Evolutionary conservation across 805 yeast species (phyloP).

Genomic region (Ogataea wickerhamii): DNA sequence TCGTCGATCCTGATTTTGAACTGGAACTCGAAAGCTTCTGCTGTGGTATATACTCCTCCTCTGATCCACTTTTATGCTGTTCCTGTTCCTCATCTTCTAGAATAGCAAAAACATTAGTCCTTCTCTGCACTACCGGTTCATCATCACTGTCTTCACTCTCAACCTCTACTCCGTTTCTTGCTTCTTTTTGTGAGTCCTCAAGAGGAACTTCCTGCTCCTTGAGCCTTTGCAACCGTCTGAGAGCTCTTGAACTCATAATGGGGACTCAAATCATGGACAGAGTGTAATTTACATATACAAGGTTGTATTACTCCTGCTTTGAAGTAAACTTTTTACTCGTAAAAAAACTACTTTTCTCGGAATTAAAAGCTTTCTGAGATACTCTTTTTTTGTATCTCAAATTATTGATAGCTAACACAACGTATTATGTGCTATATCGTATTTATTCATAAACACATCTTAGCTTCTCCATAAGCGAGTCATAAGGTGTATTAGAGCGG

Average conservation of each 20-base stretch:
- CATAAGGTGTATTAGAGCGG: too few relatives aligned
- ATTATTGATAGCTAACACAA: background rate
- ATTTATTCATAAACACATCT: too few relatives aligned
- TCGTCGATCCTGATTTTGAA: constrained; percentile 14
- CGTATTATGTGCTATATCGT: too few relatives aligned
- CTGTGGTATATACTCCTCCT: constrained; percentile 2
- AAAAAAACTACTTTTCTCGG: too few relatives aligned
- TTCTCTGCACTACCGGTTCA: background rate
- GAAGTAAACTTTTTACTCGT: too few relatives aligned
- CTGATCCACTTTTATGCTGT: constrained; percentile 3
- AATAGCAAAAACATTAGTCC: constrained; percentile 44
- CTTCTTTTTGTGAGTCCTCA: too few relatives aligned
- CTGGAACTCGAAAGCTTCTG: constrained; percentile 6
- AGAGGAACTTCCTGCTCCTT: constrained; percentile 25
- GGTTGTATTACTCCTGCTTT: too few relatives aligned
- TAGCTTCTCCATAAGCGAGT: too few relatives aligned
- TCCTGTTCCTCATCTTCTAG: constrained; percentile 34
- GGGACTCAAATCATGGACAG: too few relatives aligned
- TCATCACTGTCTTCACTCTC: constrained; percentile 6
- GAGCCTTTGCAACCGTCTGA: constrained; percentile 39
- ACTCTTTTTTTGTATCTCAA: too few relatives aligned
- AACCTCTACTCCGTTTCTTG: constrained; percentile 12
- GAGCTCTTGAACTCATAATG: constrained; percentile 47
- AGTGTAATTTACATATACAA: too few relatives aligned
- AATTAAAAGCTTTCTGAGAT: too few relatives aligned